Conservation (phyloP, 1,139 yeast species). For the Suhomyces coccinellae region DNA sequence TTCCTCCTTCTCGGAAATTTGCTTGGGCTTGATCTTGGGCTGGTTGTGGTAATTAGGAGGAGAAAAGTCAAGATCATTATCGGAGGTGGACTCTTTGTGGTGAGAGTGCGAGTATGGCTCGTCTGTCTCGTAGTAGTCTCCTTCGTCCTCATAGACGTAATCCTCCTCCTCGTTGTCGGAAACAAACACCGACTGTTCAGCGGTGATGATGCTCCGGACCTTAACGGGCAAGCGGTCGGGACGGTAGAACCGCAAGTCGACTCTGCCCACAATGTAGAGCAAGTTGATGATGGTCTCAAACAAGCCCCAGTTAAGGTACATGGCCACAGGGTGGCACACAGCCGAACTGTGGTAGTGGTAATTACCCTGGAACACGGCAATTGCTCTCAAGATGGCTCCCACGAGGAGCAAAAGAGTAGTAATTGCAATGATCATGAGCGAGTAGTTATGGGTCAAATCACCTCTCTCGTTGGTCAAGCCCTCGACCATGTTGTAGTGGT, state of each 20-base stretch:
- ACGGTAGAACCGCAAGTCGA: conserved; percentile 48
- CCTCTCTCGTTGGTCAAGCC: conserved; percentile 45
- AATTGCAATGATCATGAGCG: conserved; percentile 32
- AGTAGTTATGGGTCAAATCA: conserved; percentile 35
- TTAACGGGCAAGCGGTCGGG: conserved; percentile 43
- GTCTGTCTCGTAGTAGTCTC: conserved; percentile 5
- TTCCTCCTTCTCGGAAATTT: conserved; percentile 9
- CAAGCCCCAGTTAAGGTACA: conserved; percentile 43
- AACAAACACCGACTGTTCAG: conserved; percentile 33
- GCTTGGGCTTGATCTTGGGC: neutral
- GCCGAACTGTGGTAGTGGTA: conserved; percentile 21
- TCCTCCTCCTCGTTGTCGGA: conserved; percentile 22
- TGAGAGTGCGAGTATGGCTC: conserved; percentile 3
- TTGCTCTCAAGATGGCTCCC: conserved; percentile 32
- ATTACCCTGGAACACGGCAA: conserved; percentile 35
- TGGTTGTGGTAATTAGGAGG: conserved; percentile 8
- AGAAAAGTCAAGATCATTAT: conserved; percentile 13
- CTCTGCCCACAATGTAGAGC: conserved; percentile 44
- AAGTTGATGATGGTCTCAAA: conserved; percentile 38
- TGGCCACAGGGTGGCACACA: conserved; percentile 29
- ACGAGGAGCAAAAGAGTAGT: conserved; percentile 37
- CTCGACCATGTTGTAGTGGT: conserved; percentile 43
- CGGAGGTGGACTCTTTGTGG: conserved; percentile 6
- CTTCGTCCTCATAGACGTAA: conserved; percentile 11
- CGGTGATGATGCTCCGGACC: conserved; percentile 42